Evolutionary conservation across 139 green algal genomes (phyloP).

Genomic region (Pleodorina starrii): DNA sequence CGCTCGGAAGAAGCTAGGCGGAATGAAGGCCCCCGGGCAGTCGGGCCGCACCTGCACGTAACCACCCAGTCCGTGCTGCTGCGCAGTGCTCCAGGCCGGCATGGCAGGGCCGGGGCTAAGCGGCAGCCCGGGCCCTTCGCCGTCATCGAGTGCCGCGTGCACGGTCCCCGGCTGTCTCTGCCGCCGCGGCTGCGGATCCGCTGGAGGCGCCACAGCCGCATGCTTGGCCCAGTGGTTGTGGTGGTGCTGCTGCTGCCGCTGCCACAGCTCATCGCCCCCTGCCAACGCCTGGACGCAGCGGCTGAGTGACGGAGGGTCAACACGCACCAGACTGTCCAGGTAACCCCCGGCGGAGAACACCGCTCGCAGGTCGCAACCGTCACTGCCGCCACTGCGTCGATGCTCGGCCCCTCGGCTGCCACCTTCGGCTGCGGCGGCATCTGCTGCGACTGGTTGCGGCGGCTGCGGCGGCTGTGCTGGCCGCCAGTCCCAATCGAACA

Average conservation of each 20-base stretch:
- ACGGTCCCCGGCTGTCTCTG: not conserved
- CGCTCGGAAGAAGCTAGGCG: conserved; percentile 15
- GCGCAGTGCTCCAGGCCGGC: no score
- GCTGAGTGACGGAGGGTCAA: not conserved
- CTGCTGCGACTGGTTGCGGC: no score
- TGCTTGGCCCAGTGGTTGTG: not conserved
- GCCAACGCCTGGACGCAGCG: not conserved
- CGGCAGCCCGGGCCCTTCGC: no score
- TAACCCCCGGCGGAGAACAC: not conserved
- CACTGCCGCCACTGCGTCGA: not conserved
- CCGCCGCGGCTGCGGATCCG: not conserved
- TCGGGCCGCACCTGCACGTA: conserved; percentile 31
- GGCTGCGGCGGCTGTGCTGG: not conserved
- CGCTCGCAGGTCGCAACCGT: not conserved
- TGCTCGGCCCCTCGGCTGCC: not conserved
- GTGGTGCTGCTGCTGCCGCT: not conserved
- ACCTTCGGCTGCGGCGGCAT: not conserved
- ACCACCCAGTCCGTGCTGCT: not conserved
- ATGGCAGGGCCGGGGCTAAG: no score
- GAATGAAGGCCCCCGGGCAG: not conserved
- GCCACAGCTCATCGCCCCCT: no score
- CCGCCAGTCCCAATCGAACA: not conserved
- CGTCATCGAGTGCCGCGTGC: no score
- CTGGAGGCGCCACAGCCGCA: not conserved
- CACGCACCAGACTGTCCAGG: not conserved